Evolutionary conservation across 768 basidiomycete genomes (phyloP), one percentile per base, ranked within the genome.

Genomic region (Pleurotus giganteus): DNA sequence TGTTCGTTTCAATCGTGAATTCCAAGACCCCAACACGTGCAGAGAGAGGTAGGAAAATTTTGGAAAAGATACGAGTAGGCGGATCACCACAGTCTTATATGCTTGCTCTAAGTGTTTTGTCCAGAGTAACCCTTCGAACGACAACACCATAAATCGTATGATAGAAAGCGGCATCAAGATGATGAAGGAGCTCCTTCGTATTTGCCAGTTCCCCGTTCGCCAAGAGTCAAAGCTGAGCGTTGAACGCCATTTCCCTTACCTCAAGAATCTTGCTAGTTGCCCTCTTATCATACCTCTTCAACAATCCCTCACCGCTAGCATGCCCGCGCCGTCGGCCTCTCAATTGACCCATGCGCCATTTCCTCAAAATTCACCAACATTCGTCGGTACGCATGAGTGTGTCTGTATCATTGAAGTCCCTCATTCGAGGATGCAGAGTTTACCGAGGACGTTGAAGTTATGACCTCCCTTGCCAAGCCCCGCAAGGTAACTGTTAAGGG

Each of bases 401-500:
- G 8, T 34, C 12, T 28, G 4, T 8, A 19, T 17, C 28, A 7
- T 36, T 8, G n/a, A 7, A 39, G 44, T 7, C 1, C 9, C 28
- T 34, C 13, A 27, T 37, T 19, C 9, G 39, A 29, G 23, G 32
- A 8, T 53, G 9, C 53, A 96, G 94, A 74, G 19, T 91, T 97
- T 63, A 66, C 70, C 37, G 92, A 98, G 56, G 89, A 91, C 21
- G 81, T 98, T 58, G 87, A 89, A 28, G 71, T 99, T 63, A 98
- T 99, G 95, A 80, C 75, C 17, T 97, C 97, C 4, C 72, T 98
- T 23, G 91, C 92, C 26, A 89, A 84, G 63, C 97, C 97, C 4
- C 86, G 93, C 61, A 97, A 96, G 71, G 83, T 99, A 57, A 86
- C 85, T 1, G 88, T 98, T 45, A 73, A 72, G 26, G 95, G 92